Evolutionary conservation across 1,284 basidiomycete genomes (phyloP), one percentile per base, ranked within the genome.

Genomic region (Naganishia cerealis): DNA sequence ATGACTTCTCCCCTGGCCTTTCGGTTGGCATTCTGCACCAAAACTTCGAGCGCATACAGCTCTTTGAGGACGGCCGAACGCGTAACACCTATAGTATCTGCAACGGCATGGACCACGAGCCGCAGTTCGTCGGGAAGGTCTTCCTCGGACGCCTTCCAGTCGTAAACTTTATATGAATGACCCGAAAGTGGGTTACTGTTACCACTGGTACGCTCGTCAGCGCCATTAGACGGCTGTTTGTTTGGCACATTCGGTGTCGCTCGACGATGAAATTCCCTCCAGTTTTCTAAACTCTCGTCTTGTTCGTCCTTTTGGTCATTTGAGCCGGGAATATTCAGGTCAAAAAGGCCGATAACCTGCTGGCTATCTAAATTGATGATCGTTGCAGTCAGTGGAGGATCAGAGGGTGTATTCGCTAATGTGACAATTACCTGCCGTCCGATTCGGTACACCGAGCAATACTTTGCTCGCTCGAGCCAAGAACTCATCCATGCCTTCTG

Each of bases 61-160:
- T 63, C 61, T 38, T 63, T 63, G n/a, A 63, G 24, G 24, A 63
- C 61, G 50, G 52, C 50, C 2, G 38, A 16, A 15, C 50, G 50
- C 9, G 12, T 21, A 24, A 40, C 38, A 16, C 61, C 61, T 12
- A 53, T 29, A 38, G 29, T 26, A 3, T 54, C 50, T n/a, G 61
- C 50, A 13, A 63, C 38, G 13, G 40, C 61, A 21, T 52, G 36
- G 33, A 63, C 50, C 9, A 63, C n/a, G 61, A 63, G 61, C 3
- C 38, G 21, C 13, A 63, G 21, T 38, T 63, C 61, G 1, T 40
- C 38, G 16, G 61, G 61, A 16, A 54, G 50, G 6, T 43, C 57
- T 15, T 43, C 57, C 26, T 26, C 29, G 39, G 56, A 42, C 3
- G 40, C 24, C 18, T 42, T 43, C 59, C 59, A 62, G 24, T 54